Evolutionary conservation across 2,329 filamentous ascomycete genomes (phyloP).

Genomic region (Sclerotinia borealis): DNA sequence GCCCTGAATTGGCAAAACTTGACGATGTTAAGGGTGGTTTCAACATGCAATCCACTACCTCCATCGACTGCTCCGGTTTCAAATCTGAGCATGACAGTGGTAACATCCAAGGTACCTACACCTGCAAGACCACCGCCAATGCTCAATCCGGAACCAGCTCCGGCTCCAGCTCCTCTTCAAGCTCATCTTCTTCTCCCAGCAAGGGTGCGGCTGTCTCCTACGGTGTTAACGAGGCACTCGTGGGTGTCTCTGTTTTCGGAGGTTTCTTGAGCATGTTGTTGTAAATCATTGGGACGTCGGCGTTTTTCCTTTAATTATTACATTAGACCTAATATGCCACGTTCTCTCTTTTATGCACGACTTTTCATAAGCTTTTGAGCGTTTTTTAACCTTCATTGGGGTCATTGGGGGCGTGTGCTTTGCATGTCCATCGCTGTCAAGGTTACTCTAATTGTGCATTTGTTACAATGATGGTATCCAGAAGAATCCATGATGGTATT

Average conservation of each 20-base stretch:
- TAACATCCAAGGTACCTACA: conserved; percentile 42
- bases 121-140: conserved; percentile 34
- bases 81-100: conserved; percentile 27
- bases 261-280: conserved; percentile 40
- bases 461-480: conserved; percentile 1
- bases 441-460: conserved; percentile 3
- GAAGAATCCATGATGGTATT: conserved; percentile 2
- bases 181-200: conserved; percentile 29
- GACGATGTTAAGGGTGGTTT: conserved; percentile 66
- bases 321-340: conserved; percentile 34
- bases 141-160: conserved; percentile 26
- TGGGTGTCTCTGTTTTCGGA: conserved; percentile 40
- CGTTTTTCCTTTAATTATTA: conserved; percentile 33
- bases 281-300: conserved; percentile 35
- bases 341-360: conserved; percentile 28
- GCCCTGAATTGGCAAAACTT: conserved; percentile 63
- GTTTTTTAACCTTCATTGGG: conserved; percentile 22
- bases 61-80: conserved; percentile 28
- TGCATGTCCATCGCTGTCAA: conserved; percentile 16
- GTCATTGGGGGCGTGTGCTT: conserved; percentile 15
- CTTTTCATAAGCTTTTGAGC: conserved; percentile 24
- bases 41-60: conserved; percentile 42
- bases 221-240: conserved; percentile 33
- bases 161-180: conserved; percentile 25
- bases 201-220: conserved; percentile 36